Percentiles rank a stretch among this genome's conserved stretches.
Conservation (phyloP, 139 green algal species). For the Chlorella sp. region DNA sequence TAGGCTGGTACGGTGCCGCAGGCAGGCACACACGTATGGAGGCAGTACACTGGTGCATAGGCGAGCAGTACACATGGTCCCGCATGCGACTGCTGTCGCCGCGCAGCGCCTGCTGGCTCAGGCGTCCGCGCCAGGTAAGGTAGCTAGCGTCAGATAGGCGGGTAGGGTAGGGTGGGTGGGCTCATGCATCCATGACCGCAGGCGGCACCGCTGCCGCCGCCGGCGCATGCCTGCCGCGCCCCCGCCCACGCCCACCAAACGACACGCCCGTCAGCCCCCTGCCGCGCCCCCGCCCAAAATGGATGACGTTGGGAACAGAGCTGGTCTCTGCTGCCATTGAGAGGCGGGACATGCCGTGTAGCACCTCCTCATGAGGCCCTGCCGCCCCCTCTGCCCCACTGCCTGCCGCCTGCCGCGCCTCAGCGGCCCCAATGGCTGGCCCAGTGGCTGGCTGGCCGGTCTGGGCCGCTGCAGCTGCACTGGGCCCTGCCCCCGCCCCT, state of each 20-base stretch:
- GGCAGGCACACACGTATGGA: no score
- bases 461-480: neutral
- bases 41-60: no score
- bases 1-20: no score
- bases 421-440: neutral
- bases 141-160: no score
- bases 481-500: neutral
- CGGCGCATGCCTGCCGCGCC: neutral
- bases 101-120: no score
- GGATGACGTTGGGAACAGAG: constrained; percentile 10
- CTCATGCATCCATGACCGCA: neutral
- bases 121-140: neutral
- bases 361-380: neutral
- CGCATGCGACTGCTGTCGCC: no score
- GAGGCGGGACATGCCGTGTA: constrained; percentile 34
- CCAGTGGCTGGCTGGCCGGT: neutral
- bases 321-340: constrained; percentile 17
- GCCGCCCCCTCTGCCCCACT: neutral
- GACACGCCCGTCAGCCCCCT: neutral
- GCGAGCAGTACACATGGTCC: no score
- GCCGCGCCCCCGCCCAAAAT: constrained; percentile 27
- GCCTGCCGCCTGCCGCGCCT: neutral
- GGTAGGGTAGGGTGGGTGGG: no score
- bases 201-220: neutral
- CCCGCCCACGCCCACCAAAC: neutral